Evolutionary conservation across 2,329 filamentous ascomycete species (phyloP).

Genomic region (Alternaria metachromatica): DNA sequence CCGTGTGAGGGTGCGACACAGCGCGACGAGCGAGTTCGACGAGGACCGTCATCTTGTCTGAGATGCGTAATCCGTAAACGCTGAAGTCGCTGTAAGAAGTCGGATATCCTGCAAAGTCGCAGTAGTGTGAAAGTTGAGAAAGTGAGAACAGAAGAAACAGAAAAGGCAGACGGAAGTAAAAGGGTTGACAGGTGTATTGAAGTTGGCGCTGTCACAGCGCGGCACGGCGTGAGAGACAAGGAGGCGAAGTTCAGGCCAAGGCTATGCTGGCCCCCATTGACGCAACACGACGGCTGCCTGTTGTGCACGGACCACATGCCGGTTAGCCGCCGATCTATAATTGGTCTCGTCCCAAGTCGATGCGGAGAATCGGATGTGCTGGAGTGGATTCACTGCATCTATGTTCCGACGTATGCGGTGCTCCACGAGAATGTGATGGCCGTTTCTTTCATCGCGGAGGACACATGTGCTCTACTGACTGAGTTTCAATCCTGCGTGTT

Average conservation of each 20-base stretch:
- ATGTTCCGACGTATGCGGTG: background rate
- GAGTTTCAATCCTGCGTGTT: background rate
- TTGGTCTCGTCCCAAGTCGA: slow-evolving; percentile 18
- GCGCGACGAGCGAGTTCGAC: slow-evolving; percentile 41
- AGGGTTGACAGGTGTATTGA: slow-evolving; percentile 9
- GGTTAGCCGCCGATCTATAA: slow-evolving; percentile 24
- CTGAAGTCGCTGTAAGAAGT: background rate
- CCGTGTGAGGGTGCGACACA: slow-evolving; percentile 33
- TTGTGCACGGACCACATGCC: slow-evolving; percentile 4
- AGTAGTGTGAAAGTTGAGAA: slow-evolving; percentile 1
- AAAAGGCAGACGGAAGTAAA: slow-evolving; percentile 2
- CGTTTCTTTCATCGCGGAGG: background rate
- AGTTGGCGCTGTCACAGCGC: slow-evolving; percentile 15
- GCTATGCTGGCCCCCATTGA: slow-evolving; percentile 17
- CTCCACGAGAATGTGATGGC: background rate
- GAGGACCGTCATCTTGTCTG: slow-evolving; percentile 29
- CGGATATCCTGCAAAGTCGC: background rate
- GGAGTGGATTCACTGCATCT: background rate
- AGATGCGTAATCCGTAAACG: background rate
- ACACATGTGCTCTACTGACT: background rate
- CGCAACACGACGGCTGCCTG: slow-evolving; percentile 23
- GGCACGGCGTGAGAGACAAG: slow-evolving; percentile 19
- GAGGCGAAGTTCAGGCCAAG: slow-evolving; percentile 22
- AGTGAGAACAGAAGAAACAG: slow-evolving; percentile 3
- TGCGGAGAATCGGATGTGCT: background rate